Evolutionary conservation across 305 asterid genomes (phyloP).

Genomic region (Fraxinus sp.): DNA sequence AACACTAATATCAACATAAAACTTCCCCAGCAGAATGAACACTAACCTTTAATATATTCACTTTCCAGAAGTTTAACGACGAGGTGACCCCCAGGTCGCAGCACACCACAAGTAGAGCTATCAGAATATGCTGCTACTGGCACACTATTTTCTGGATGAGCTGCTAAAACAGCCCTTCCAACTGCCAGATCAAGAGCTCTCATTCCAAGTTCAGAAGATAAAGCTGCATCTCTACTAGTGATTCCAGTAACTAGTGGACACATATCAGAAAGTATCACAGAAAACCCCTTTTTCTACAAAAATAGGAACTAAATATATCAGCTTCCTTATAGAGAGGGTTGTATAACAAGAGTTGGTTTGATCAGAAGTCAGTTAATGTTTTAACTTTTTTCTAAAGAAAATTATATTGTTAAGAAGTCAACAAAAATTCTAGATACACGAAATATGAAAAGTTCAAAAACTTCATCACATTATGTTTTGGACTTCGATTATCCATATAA

Average conservation of each 20-base stretch:
- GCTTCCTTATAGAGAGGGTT: background rate
- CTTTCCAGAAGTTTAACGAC: slow-evolving; percentile 83
- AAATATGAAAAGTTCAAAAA: background rate
- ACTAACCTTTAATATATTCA: slow-evolving; percentile 71
- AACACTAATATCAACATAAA: background rate
- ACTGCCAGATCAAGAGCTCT: slow-evolving; percentile 74
- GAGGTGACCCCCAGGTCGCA: slow-evolving; percentile 71
- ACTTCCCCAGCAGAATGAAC: background rate
- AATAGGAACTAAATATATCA: background rate
- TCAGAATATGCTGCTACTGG: slow-evolving; percentile 25
- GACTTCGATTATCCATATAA: background rate
- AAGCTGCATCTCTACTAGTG: slow-evolving; percentile 70
- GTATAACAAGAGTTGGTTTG: background rate
- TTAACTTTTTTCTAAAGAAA: background rate
- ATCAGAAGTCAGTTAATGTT: background rate
- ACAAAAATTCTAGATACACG: background rate
- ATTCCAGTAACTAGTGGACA: slow-evolving; percentile 91
- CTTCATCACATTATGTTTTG: background rate
- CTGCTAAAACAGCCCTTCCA: slow-evolving; percentile 46
- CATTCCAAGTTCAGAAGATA: slow-evolving; percentile 78
- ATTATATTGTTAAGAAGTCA: background rate
- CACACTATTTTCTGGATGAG: slow-evolving; percentile 19
- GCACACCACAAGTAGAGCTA: slow-evolving; percentile 34
- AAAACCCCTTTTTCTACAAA: slow-evolving; percentile 75
- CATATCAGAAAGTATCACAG: slow-evolving; percentile 84